Conservation (phyloP, 306 rosid species). For the Erythrophleum fordii region DNA sequence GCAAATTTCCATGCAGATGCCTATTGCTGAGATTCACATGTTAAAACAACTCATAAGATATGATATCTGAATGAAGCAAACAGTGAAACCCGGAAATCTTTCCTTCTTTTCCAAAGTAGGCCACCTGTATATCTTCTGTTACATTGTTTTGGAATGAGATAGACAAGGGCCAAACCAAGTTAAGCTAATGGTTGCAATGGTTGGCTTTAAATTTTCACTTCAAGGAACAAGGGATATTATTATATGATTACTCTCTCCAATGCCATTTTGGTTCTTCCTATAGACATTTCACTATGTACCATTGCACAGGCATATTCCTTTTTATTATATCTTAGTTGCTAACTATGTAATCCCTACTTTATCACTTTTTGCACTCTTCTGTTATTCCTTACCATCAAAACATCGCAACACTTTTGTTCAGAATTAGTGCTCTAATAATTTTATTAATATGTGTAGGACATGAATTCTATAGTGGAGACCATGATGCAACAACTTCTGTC, state of each 20-base stretch:
- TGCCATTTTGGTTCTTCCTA: not conserved
- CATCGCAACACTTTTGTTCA: conserved; percentile 1
- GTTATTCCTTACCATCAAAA: not conserved
- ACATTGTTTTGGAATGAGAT: conserved; percentile 13
- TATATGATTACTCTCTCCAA: not conserved
- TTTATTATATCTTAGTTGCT: not conserved
- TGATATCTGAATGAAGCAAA: conserved; percentile 9
- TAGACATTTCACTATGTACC: not conserved
- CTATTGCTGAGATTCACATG: not conserved
- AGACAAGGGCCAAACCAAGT: conserved; percentile 2
- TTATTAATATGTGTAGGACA: conserved; percentile 55
- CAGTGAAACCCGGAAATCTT: conserved; percentile 10
- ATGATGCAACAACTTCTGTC: conserved; percentile 98
- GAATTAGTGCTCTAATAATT: conserved; percentile 27
- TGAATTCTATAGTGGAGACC: conserved; percentile 90
- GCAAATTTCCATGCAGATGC: not conserved
- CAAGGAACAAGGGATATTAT: conserved; percentile 14
- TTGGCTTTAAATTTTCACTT: not conserved
- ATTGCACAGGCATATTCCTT: not conserved
- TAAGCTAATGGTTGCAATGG: not conserved
- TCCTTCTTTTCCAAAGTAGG: not conserved
- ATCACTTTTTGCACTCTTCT: not conserved
- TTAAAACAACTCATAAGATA: not conserved
- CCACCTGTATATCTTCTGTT: not conserved
- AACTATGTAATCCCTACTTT: not conserved